Evolutionary conservation across 371 early-diverging fungal genomes (phyloP).

Genomic region (Circinella minor): DNA sequence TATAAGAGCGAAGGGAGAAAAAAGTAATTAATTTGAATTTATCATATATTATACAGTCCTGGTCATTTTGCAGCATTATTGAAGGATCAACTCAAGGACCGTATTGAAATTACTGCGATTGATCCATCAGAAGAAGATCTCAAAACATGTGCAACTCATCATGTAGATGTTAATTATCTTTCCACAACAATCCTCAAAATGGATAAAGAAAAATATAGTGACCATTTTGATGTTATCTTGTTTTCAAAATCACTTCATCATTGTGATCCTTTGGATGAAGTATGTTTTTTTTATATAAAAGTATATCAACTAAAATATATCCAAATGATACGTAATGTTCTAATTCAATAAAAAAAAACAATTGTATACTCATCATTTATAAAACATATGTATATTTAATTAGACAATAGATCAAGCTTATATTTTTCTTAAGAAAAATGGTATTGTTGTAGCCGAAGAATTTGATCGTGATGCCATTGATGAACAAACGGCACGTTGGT

Average conservation of each 20-base stretch:
- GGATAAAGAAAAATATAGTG: neutral
- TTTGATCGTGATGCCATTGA: constrained; percentile 19
- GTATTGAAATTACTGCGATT: constrained; percentile 27
- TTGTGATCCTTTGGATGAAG: constrained; percentile 33
- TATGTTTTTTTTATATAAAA: neutral
- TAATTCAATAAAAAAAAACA: neutral
- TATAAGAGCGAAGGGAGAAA: neutral
- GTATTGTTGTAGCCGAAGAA: constrained; percentile 39
- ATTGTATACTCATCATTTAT: too few species aligned
- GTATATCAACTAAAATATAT: too few species aligned
- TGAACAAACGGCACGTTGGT: constrained; percentile 15
- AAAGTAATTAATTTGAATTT: neutral
- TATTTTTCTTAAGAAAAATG: constrained; percentile 24
- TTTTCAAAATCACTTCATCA: constrained; percentile 48
- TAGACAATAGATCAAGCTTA: constrained; percentile 33
- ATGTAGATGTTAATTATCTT: constrained; percentile 15
- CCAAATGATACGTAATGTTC: too few species aligned
- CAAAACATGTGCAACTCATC: constrained; percentile 13
- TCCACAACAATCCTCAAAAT: constrained; percentile 20
- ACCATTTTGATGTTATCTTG: constrained; percentile 31
- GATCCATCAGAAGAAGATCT: constrained; percentile 33
- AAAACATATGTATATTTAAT: neutral
- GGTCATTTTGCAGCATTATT: constrained; percentile 32
- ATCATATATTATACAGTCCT: constrained; percentile 16
- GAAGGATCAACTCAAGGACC: constrained; percentile 23